These are phyloP conservation scores for Russula vinacea DNA, from an alignment of 768 basidiomycete species.

Conservation along the genomic window DNA sequence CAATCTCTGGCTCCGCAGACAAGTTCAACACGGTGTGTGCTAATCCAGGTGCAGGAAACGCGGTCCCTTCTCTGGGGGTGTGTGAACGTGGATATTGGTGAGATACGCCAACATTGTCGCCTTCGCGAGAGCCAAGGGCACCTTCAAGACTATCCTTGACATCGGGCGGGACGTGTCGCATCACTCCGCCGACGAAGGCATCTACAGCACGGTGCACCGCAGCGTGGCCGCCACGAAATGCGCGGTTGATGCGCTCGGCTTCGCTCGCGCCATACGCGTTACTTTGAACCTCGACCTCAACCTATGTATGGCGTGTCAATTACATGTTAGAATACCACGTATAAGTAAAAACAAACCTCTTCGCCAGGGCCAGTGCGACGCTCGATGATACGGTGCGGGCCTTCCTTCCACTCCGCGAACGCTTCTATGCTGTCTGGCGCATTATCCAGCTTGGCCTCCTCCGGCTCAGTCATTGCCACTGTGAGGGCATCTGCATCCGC, in stretches of 20 bases:
- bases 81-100: background rate
- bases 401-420: slow-evolving; percentile 66
- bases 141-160: slow-evolving; percentile 29
- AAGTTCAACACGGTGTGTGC: background rate
- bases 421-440: slow-evolving; percentile 47
- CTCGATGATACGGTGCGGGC: slow-evolving; percentile 64
- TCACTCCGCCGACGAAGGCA: slow-evolving; percentile 28
- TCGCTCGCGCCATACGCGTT: slow-evolving; percentile 37
- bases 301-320: slow-evolving; percentile 32
- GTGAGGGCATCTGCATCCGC: slow-evolving; percentile 20
- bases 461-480: slow-evolving; percentile 26
- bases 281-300: slow-evolving; percentile 39
- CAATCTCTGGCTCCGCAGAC: slow-evolving; percentile 14
- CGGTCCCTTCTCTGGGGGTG: background rate
- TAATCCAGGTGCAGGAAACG: background rate
- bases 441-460: slow-evolving; percentile 37
- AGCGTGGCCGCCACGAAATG: slow-evolving; percentile 33
- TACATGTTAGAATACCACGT: background rate
- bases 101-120: background rate
- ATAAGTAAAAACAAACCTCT: slow-evolving; percentile 49
- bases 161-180: slow-evolving; percentile 24
- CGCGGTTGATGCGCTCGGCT: slow-evolving; percentile 33
- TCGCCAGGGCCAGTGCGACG: slow-evolving; percentile 54
- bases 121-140: background rate
- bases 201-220: slow-evolving; percentile 34